Conservation (phyloP, 345 rosid genomes). For the Citrus inodora region DNA sequence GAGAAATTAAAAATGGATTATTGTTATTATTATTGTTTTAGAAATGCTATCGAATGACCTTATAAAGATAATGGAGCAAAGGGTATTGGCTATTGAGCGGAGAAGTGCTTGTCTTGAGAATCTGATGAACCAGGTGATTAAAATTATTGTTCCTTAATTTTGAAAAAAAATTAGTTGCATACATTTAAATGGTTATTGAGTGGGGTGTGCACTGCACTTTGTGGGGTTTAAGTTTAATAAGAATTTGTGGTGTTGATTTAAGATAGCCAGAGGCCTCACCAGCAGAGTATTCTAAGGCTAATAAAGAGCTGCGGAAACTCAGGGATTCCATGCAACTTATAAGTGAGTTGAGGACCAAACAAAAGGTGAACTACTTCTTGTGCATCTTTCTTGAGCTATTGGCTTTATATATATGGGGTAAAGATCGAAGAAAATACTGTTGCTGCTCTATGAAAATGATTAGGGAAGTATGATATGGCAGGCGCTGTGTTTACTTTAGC, state of each 20-base stretch:
- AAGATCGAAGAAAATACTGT: too few relatives aligned
- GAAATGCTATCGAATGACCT: slow-evolving; percentile 69
- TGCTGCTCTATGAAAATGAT: background rate
- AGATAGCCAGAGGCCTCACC: slow-evolving; percentile 92
- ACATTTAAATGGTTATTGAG: background rate
- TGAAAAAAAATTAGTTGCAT: background rate
- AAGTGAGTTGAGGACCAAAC: slow-evolving; percentile 56
- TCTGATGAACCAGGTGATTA: slow-evolving; percentile 57
- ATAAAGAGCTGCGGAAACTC: slow-evolving; percentile 85
- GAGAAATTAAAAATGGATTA: background rate
- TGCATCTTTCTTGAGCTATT: background rate
- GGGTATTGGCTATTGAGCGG: slow-evolving; percentile 61
- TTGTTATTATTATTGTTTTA: slow-evolving; percentile 13
- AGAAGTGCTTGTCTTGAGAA: slow-evolving; percentile 54
- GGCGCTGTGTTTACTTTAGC: background rate
- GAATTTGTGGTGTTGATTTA: slow-evolving; percentile 36
- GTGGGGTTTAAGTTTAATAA: background rate
- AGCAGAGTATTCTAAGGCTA: slow-evolving; percentile 69
- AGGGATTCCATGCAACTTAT: slow-evolving; percentile 75
- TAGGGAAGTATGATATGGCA: background rate
- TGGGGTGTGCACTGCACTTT: slow-evolving; percentile 10
- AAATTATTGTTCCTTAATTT: background rate
- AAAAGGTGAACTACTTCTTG: slow-evolving; percentile 47
- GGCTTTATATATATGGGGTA: background rate
- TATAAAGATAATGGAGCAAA: slow-evolving; percentile 76